These are phyloP conservation scores for Tolypocladium guangdongense DNA, from an alignment of 2,329 filamentous ascomycete genomes.

Conservation along the genomic window DNA sequence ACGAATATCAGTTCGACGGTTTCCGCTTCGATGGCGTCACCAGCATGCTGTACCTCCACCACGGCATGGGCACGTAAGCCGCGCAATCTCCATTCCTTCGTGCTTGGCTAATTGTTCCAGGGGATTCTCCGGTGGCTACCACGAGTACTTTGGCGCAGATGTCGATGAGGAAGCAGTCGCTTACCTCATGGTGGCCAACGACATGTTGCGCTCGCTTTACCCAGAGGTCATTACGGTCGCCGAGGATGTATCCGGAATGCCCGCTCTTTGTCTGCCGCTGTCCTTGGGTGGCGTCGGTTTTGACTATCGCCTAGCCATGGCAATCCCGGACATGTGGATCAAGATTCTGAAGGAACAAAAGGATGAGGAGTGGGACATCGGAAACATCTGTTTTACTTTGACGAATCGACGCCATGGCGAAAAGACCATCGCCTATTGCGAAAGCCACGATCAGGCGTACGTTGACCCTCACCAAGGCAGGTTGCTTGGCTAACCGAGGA, in stretches of 20 bases:
- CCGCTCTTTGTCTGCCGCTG: conserved; percentile 80
- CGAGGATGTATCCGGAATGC: conserved; percentile 98
- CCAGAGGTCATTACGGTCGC: conserved; percentile 84
- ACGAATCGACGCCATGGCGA: conserved; percentile 91
- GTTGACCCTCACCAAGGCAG: conserved; percentile 21
- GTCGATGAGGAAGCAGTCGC: conserved; percentile 92
- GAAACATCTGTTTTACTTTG: conserved; percentile 71
- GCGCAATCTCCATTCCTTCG: neutral
- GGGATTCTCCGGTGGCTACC: conserved; percentile 94
- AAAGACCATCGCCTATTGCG: conserved; percentile 96
- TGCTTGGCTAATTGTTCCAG: conserved; percentile 28
- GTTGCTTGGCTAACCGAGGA: conserved; percentile 9
- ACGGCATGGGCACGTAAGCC: conserved; percentile 89
- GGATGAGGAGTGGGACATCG: conserved; percentile 88
- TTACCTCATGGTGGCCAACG: conserved; percentile 93
- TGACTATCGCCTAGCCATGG: conserved; percentile 96
- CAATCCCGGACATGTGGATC: conserved; percentile 97
- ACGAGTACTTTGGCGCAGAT: conserved; percentile 85
- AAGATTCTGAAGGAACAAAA: conserved; percentile 92
- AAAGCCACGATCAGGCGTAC: conserved; percentile 96
- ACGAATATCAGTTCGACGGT: conserved; percentile 91
- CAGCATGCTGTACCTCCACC: conserved; percentile 93
- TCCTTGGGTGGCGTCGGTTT: conserved; percentile 88
- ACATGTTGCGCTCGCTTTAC: conserved; percentile 87
- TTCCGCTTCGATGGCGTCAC: conserved; percentile 98